Base-by-base conservation (phyloP, 2,329 filamentous ascomycete species). In the Hirsutella rhossiliensis region DNA sequence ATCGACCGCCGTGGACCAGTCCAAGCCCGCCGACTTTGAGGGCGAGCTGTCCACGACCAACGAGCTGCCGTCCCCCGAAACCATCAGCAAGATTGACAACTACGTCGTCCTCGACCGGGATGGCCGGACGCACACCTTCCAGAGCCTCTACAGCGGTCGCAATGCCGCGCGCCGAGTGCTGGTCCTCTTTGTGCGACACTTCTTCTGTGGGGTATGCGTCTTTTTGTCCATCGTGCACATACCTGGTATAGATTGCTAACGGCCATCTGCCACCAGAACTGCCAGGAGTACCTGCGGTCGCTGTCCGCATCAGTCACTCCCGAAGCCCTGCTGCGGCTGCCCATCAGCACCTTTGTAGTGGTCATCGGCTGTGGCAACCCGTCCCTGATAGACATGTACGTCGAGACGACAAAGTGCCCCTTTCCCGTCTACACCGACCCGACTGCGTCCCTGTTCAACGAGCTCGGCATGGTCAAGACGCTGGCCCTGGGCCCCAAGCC, bases 381-480 rank as follows among this genome's bases (percentile, higher is more conserved):
- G 0, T 67, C 69, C 19, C 66, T 88, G 28, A 87, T 89, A 53
- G 66, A 76, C 47, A 73, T 75, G 64, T 88, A 89, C 63, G 66
- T 68, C 17, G 58, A 70, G 19, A 69, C 75, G 43, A 83, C 83
- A 0, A 58, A 59, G n/a, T 86, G 81, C 53, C 71, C 74, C 2
- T 89, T 81, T 63, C 78, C 80, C n/a, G 73, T 89, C 46, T 89
- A 85, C 64, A 76, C 82, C n/a, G 84, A 89, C 56, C 83, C 84
- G 0, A 78, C 75, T 3, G 68, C 75, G 29, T 71, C 71, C 30
- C 68, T 89, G 7, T 87, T 87, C 63, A 63, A 73, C 34, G 66
- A 72, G 41, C 72, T 90, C 1, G 81, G 76, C 49, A 85, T 89
- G 82, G 68, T 72, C 11, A 75, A 73, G 48, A 84, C 81, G 2